phyloP scores from a whole-genome alignment of 148 eudicot species.

The Amaranthus palmeri region DNA sequence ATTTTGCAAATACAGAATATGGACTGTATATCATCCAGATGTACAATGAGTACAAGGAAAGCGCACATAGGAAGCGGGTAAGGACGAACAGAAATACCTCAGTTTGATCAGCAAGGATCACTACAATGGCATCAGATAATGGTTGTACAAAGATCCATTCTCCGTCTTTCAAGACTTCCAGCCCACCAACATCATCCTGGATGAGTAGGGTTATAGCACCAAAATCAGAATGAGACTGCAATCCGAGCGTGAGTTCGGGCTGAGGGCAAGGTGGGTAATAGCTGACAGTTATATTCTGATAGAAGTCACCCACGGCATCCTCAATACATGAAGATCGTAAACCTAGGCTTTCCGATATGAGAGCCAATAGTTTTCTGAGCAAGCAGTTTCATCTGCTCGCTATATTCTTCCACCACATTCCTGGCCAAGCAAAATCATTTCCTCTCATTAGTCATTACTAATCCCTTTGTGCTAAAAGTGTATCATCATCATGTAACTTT shows the following conservation, averaged over 20 bases:
- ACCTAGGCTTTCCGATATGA: conserved; percentile 80
- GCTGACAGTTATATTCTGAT: conserved; percentile 86
- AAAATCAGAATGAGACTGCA: conserved; percentile 86
- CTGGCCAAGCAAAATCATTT: conserved; percentile 33
- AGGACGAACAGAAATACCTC: conserved; percentile 50
- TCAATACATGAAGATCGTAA: conserved; percentile 57
- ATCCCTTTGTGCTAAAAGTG: neutral
- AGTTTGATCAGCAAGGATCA: conserved; percentile 86
- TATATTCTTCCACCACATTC: conserved; percentile 62
- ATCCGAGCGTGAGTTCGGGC: conserved; percentile 87
- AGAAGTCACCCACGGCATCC: conserved; percentile 73
- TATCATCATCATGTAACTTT: neutral
- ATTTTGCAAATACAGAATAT: neutral
- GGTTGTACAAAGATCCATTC: conserved; percentile 82
- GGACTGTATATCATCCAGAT: neutral
- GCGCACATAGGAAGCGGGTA: neutral
- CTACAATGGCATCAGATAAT: conserved; percentile 63
- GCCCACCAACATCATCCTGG: conserved; percentile 89
- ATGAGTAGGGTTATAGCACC: conserved; percentile 83
- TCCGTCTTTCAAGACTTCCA: conserved; percentile 74
- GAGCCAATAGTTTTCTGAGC: conserved; percentile 62
- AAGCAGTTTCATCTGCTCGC: conserved; percentile 62
- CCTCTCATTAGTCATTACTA: conserved; percentile 10
- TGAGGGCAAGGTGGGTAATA: conserved; percentile 94
- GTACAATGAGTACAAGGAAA: neutral